phyloP scores from a whole-genome alignment of 1,139 yeast species.

The Yamadazyma blattariae region DNA sequence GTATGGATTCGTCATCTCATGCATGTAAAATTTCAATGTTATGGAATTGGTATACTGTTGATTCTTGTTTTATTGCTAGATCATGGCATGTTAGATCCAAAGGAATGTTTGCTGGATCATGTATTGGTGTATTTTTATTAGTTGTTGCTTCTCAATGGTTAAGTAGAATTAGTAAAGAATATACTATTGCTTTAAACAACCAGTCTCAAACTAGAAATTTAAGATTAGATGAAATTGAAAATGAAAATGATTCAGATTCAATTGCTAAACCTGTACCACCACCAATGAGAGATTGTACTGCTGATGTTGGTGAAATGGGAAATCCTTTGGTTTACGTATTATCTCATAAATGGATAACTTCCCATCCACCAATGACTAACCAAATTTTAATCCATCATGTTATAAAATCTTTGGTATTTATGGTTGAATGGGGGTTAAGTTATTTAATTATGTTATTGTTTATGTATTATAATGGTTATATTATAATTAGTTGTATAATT shows the following conservation, averaged over 20 bases:
- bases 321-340: constrained; percentile 28
- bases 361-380: constrained; percentile 31
- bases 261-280: too few relatives aligned
- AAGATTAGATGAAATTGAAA: constrained; percentile 1
- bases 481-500: constrained; percentile 58
- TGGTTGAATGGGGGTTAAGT: constrained; percentile 60
- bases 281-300: not conserved
- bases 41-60: constrained; percentile 51
- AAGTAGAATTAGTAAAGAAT: constrained; percentile 55
- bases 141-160: constrained; percentile 58
- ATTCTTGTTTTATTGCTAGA: constrained; percentile 59
- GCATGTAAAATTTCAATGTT: constrained; percentile 39
- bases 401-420: constrained; percentile 46
- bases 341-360: constrained; percentile 39
- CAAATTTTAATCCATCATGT: too few relatives aligned
- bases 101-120: constrained; percentile 69
- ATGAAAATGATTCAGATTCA: constrained; percentile 1
- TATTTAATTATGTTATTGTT: constrained; percentile 67
- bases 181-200: constrained; percentile 23
- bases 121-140: constrained; percentile 61
- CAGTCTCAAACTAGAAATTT: too few relatives aligned
- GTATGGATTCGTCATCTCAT: constrained; percentile 10
- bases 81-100: constrained; percentile 62
- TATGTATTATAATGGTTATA: constrained; percentile 73
- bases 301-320: not conserved